Percentiles rank a stretch among this genome's conserved stretches.
phyloP scores from a whole-genome alignment of 768 basidiomycete genomes.

The Lactarius sp. region DNA sequence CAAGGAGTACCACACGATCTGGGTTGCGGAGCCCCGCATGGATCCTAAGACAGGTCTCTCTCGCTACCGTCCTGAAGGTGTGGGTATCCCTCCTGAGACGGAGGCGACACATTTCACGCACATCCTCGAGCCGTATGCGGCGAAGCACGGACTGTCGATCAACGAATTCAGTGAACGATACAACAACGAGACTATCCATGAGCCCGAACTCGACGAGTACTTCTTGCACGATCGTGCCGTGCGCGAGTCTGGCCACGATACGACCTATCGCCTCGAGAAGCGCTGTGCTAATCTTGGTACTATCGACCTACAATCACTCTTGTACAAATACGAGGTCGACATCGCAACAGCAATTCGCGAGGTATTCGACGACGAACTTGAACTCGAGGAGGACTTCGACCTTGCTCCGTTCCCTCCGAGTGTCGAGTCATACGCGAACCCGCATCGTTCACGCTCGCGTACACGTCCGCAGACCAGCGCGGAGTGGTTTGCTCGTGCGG shows the following conservation, averaged over 20 bases:
- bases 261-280: conserved; percentile 96
- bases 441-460: conserved; percentile 54
- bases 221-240: conserved; percentile 96
- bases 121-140: conserved; percentile 91
- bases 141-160: conserved; percentile 87
- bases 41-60: conserved; percentile 94
- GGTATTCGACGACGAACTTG: conserved; percentile 88
- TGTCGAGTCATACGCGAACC: conserved; percentile 60
- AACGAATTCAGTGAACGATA: conserved; percentile 97
- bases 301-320: conserved; percentile 88
- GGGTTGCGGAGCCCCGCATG: conserved; percentile 86
- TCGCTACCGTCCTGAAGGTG: conserved; percentile 87
- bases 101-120: conserved; percentile 98
- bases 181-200: conserved; percentile 75
- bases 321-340: conserved; percentile 98
- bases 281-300: conserved; percentile 96
- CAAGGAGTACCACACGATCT: conserved; percentile 99
- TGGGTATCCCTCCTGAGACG: conserved; percentile 97
- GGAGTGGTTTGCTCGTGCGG: conserved; percentile 92
- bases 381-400: conserved; percentile 88
- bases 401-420: conserved; percentile 89
- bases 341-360: conserved; percentile 97
- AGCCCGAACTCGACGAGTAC: conserved; percentile 92
- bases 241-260: conserved; percentile 94
- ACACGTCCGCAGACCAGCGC: conserved; percentile 64